Conservation (phyloP, 1,139 yeast genomes). For the Diutina pseudorugosa region DNA sequence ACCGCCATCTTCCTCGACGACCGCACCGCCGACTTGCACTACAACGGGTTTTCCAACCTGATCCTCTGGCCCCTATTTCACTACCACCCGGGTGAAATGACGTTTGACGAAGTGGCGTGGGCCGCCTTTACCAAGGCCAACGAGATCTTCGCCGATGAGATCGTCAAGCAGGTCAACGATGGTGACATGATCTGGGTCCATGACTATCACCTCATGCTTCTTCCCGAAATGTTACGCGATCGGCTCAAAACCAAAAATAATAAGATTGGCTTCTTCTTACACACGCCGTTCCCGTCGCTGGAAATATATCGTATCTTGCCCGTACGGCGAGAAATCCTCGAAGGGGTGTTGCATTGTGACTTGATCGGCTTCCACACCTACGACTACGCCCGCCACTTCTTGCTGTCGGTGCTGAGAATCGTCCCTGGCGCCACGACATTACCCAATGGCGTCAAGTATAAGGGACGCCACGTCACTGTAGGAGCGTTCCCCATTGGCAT, state of each 20-base stretch:
- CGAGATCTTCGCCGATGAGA: slow-evolving; percentile 62
- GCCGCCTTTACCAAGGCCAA: slow-evolving; percentile 96
- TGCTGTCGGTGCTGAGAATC: slow-evolving; percentile 83
- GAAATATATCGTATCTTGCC: slow-evolving; percentile 95
- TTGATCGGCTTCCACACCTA: slow-evolving; percentile 98
- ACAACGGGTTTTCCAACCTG: slow-evolving; percentile 87
- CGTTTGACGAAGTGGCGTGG: slow-evolving; percentile 96
- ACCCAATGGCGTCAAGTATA: slow-evolving; percentile 81
- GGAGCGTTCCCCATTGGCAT: slow-evolving; percentile 99
- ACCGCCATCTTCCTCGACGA: slow-evolving; percentile 83
- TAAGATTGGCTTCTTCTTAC: slow-evolving; percentile 85
- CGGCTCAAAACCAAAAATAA: slow-evolving; percentile 44
- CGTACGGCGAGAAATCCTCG: slow-evolving; percentile 82
- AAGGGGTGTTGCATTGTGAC: slow-evolving; percentile 89
- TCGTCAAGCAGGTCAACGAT: slow-evolving; percentile 62
- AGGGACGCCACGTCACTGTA: slow-evolving; percentile 64
- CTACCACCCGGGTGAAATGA: slow-evolving; percentile 98
- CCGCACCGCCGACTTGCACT: slow-evolving; percentile 87
- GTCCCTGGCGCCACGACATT: slow-evolving; percentile 63
- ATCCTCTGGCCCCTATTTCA: slow-evolving; percentile 97
- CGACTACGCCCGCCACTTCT: slow-evolving; percentile 96
- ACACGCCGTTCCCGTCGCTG: slow-evolving; percentile 96
- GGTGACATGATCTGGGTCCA: slow-evolving; percentile 95
- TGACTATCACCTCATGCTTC: slow-evolving; percentile 91
- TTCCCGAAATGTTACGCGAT: slow-evolving; percentile 80